A percentile compares a stretch with the other conserved stretches of the same genome.
phyloP scores from a whole-genome alignment of 2,329 filamentous ascomycete species.

The Talaromyces islandicus region DNA sequence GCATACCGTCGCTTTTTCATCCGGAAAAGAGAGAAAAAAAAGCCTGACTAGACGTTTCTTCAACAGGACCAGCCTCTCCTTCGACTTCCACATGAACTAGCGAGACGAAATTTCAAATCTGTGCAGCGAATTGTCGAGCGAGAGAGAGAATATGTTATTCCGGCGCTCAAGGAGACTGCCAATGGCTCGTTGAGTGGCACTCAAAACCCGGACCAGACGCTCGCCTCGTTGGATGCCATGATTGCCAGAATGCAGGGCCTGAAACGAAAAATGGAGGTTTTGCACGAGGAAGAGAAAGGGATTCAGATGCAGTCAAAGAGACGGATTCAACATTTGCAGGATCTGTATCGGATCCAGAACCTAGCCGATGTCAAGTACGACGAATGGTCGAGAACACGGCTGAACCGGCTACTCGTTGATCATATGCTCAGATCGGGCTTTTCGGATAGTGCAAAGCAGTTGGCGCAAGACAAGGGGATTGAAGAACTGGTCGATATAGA shows the following conservation, averaged over 20 bases:
- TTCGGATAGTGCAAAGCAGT: conserved; percentile 64
- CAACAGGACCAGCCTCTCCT: conserved; percentile 85
- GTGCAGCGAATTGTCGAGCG: conserved; percentile 47
- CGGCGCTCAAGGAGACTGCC: conserved; percentile 45
- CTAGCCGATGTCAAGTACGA: conserved; percentile 93
- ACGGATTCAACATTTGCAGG: conserved; percentile 72
- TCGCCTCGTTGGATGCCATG: conserved; percentile 77
- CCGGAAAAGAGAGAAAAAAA: background rate
- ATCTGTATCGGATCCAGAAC: conserved; percentile 71
- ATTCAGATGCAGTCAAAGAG: conserved; percentile 71
- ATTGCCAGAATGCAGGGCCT: conserved; percentile 76
- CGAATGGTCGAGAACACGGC: conserved; percentile 71
- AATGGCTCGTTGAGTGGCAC: conserved; percentile 60
- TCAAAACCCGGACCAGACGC: conserved; percentile 62
- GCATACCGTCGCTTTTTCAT: conserved; percentile 7
- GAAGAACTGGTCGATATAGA: conserved; percentile 79
- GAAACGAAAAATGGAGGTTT: conserved; percentile 75
- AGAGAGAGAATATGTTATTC: conserved; percentile 42
- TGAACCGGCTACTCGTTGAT: conserved; percentile 85
- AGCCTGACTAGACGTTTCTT: conserved; percentile 9
- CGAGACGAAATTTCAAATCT: conserved; percentile 88
- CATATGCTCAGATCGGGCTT: conserved; percentile 84
- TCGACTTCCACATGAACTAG: conserved; percentile 84
- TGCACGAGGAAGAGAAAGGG: conserved; percentile 72
- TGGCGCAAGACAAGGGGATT: conserved; percentile 71